Evolutionary conservation across 129 eudicot genomes (phyloP).

Genomic region (Sambucus nigra): DNA sequence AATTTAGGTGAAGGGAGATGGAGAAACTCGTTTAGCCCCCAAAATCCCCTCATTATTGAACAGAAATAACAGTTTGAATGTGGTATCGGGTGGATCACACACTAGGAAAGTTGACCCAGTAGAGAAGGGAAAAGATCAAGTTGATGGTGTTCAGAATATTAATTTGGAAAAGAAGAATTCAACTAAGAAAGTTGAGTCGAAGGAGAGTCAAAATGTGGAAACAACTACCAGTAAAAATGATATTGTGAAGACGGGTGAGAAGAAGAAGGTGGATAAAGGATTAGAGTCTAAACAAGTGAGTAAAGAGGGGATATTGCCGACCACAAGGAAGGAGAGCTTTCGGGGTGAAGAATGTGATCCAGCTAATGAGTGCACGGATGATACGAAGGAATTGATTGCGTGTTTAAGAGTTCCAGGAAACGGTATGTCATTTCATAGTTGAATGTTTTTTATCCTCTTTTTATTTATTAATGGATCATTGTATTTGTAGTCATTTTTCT

Average conservation of each 20-base stretch:
- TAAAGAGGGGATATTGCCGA: slow-evolving; percentile 17
- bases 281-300: slow-evolving; percentile 14
- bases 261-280: slow-evolving; percentile 20
- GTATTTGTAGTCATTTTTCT: neutral
- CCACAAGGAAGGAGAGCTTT: slow-evolving; percentile 30
- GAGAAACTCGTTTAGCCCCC: slow-evolving; percentile 12
- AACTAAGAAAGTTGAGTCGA: slow-evolving; percentile 16
- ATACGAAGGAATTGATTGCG: slow-evolving; percentile 54
- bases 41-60: slow-evolving; percentile 8
- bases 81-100: slow-evolving; percentile 16
- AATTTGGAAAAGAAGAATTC: slow-evolving; percentile 19
- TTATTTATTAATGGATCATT: too few relatives aligned
- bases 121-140: slow-evolving; percentile 22
- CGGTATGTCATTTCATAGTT: slow-evolving; percentile 41
- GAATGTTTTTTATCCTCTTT: too few relatives aligned
- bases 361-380: slow-evolving; percentile 51
- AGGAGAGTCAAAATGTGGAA: slow-evolving; percentile 19
- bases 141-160: slow-evolving; percentile 9
- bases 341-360: slow-evolving; percentile 65
- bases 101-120: slow-evolving; percentile 18
- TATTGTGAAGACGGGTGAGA: slow-evolving; percentile 17
- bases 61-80: slow-evolving; percentile 14
- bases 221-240: slow-evolving; percentile 18
- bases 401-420: slow-evolving; percentile 88
- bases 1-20: slow-evolving; percentile 28